Percentiles rank a stretch among this genome's conserved stretches.
Evolutionary conservation across 371 early-diverging fungal genomes (phyloP).

Genomic region (Coemansia sp.): DNA sequence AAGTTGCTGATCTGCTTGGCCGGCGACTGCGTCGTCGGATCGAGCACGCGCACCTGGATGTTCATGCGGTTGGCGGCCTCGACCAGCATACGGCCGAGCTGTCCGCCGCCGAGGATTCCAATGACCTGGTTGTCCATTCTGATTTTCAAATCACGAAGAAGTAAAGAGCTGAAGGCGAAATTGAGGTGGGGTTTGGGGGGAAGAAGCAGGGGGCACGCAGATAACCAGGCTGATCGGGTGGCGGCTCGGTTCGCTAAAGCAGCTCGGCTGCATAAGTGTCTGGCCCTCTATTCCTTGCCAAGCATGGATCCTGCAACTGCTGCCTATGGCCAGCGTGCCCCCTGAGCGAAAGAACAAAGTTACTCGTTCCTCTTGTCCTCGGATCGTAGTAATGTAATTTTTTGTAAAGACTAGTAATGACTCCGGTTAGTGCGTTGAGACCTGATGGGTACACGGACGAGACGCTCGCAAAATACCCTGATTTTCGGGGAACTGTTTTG

Average conservation of each 20-base stretch:
- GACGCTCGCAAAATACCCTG: background rate
- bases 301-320: slow-evolving; percentile 57
- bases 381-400: background rate
- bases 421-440: too few relatives aligned
- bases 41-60: slow-evolving; percentile 79
- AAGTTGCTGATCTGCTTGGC: slow-evolving; percentile 83
- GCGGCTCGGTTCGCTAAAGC: too few relatives aligned
- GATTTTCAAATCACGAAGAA: too few relatives aligned
- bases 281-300: slow-evolving; percentile 66
- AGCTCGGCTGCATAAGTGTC: slow-evolving; percentile 48
- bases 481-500: background rate
- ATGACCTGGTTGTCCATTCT: slow-evolving; percentile 40
- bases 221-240: too few relatives aligned
- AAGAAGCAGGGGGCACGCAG: too few relatives aligned
- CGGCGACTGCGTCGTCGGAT: slow-evolving; percentile 69
- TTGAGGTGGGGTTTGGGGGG: too few relatives aligned
- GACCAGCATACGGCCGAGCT: slow-evolving; percentile 94
- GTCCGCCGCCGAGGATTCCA: slow-evolving; percentile 71
- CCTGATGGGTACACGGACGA: too few relatives aligned
- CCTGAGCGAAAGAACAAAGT: too few relatives aligned
- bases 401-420: background rate
- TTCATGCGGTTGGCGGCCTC: slow-evolving; percentile 93
- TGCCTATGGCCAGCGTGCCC: too few relatives aligned
- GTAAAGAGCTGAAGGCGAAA: too few relatives aligned
- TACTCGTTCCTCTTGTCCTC: too few relatives aligned